Conservation (phyloP, 768 basidiomycete species). For the Tricholoma matsutake region DNA sequence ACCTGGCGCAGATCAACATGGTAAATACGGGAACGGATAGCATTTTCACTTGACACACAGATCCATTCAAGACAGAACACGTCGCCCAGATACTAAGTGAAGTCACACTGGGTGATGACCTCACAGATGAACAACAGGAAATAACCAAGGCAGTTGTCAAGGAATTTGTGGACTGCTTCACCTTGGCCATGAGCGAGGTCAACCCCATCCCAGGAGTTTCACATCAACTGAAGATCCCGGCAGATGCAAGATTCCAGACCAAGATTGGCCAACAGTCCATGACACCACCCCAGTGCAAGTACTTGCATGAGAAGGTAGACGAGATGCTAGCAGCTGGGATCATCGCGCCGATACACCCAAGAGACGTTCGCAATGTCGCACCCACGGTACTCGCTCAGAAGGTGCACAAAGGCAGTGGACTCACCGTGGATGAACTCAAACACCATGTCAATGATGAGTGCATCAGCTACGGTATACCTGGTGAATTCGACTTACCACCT, state of each 20-base stretch:
- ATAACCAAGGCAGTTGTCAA: not conserved
- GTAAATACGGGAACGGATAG: too few species aligned
- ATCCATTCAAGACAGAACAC: too few species aligned
- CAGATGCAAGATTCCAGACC: slow-evolving; percentile 27
- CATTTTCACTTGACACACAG: too few species aligned
- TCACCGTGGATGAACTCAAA: too few species aligned
- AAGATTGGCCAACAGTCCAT: slow-evolving; percentile 25
- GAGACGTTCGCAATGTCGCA: slow-evolving; percentile 13
- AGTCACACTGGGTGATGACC: not conserved
- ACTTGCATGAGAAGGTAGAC: too few species aligned
- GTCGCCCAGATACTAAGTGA: not conserved
- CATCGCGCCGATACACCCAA: slow-evolving; percentile 23
- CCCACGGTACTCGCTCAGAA: too few species aligned
- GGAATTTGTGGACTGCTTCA: slow-evolving; percentile 1
- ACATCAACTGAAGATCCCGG: slow-evolving; percentile 33
- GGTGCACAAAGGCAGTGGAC: too few species aligned
- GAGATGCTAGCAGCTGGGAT: too few species aligned
- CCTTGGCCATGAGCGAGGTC: not conserved
- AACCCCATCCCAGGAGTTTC: not conserved
- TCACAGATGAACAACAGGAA: not conserved
- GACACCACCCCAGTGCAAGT: slow-evolving; percentile 28
- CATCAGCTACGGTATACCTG: slow-evolving; percentile 17
- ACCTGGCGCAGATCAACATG: not conserved
- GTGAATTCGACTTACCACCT: slow-evolving; percentile 18
- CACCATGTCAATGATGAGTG: too few species aligned